Evolutionary conservation across 2,329 filamentous ascomycete species (phyloP).

Genomic region (Aspergillus pseudonomiae): DNA sequence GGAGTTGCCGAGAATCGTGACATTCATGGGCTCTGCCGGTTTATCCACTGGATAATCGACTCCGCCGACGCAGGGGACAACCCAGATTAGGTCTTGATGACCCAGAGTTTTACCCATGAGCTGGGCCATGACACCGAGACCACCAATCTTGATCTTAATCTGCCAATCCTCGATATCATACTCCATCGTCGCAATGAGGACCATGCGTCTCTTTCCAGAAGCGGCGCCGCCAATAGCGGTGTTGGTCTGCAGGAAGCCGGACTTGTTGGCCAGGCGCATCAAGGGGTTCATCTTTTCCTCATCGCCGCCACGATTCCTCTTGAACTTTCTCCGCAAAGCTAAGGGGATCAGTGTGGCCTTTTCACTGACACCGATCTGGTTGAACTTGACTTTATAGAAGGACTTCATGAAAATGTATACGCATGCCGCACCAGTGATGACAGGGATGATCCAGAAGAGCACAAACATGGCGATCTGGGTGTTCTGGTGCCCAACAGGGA

Average conservation of each 20-base stretch:
- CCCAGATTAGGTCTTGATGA: conserved; percentile 68
- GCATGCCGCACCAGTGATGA: conserved; percentile 53
- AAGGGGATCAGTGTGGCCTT: conserved; percentile 48
- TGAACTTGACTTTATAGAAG: conserved; percentile 67
- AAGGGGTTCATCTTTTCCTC: conserved; percentile 39
- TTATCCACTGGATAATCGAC: conserved; percentile 66
- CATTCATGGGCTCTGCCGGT: conserved; percentile 62
- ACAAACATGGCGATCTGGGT: conserved; percentile 56
- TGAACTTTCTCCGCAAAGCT: conserved; percentile 38
- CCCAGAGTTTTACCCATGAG: conserved; percentile 68
- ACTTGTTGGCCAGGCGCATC: conserved; percentile 38
- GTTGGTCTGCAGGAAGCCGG: conserved; percentile 40
- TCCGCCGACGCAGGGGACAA: conserved; percentile 65
- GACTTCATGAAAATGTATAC: conserved; percentile 62
- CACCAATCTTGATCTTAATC: conserved; percentile 73
- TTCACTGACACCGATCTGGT: conserved; percentile 58
- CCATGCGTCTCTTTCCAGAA: conserved; percentile 49
- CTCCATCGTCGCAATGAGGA: conserved; percentile 71
- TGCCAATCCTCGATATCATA: conserved; percentile 72
- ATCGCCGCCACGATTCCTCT: conserved; percentile 30
- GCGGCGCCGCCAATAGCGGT: conserved; percentile 36
- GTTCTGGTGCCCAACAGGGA: conserved; percentile 31
- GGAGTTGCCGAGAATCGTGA: conserved; percentile 62
- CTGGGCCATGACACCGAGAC: conserved; percentile 70
- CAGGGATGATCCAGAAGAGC: conserved; percentile 57